Evolutionary conservation across 208 protist species (phyloP).

Genomic region (Tritrichomonas foetus): DNA sequence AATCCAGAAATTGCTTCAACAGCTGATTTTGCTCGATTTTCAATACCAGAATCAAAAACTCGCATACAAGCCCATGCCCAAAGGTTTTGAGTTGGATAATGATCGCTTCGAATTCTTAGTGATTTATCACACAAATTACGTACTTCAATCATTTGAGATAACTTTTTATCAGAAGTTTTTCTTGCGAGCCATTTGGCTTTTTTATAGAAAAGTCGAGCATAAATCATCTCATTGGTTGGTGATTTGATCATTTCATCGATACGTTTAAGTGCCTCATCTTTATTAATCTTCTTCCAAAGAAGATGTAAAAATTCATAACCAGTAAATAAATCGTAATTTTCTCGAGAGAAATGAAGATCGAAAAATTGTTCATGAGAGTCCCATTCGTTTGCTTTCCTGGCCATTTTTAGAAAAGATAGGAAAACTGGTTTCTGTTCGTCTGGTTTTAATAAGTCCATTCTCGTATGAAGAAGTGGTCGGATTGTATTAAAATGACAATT

Average conservation of each 20-base stretch:
- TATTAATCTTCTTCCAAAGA: not conserved
- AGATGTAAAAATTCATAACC: not conserved
- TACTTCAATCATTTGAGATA: not conserved
- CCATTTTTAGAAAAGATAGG: not conserved
- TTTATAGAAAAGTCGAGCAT: not conserved
- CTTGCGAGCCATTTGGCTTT: conserved; percentile 1
- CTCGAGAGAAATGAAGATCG: not conserved
- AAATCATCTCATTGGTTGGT: not conserved
- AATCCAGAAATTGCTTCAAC: not conserved
- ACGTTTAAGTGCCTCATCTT: not conserved
- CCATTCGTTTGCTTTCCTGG: not conserved
- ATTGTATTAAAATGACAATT: not conserved
- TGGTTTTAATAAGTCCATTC: not conserved
- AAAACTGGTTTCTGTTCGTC: not conserved
- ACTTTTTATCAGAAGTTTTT: not conserved
- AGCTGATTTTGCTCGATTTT: not conserved
- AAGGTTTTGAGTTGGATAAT: not conserved
- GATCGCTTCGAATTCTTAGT: not conserved
- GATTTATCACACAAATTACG: not conserved
- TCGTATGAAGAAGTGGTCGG: not conserved
- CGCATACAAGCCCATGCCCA: not conserved
- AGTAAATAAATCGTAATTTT: not conserved
- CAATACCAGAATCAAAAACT: not conserved
- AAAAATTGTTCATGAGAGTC: not conserved
- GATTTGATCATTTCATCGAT: not conserved